Conservation (phyloP, 371 early-diverging fungal species). For the Coemansia sp. region DNA sequence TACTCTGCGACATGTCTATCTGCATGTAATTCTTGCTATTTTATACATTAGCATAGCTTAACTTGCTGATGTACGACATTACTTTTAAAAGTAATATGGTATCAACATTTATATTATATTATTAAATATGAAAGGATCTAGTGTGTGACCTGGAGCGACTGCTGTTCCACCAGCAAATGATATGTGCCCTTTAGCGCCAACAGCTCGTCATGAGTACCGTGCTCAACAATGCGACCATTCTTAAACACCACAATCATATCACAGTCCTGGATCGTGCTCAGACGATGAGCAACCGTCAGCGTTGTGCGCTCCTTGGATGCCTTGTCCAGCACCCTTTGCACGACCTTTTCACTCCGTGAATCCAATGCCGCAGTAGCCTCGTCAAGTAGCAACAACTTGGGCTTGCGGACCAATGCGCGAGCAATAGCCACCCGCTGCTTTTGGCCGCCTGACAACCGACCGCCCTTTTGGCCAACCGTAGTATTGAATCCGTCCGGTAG, state of each 20-base stretch:
- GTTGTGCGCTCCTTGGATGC: conserved; percentile 55
- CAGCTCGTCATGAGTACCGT: conserved; percentile 53
- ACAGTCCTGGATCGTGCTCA: conserved; percentile 50
- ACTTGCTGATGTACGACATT: no score
- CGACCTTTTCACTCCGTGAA: conserved; percentile 48
- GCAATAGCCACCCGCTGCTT: conserved; percentile 71
- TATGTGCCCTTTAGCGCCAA: conserved; percentile 46
- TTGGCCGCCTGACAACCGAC: conserved; percentile 79
- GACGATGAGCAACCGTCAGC: conserved; percentile 55
- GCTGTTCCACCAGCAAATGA: conserved; percentile 46
- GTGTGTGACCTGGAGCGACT: conserved; percentile 50
- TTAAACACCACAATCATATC: conserved; percentile 56
- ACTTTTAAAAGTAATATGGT: no score
- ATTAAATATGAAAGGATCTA: background rate
- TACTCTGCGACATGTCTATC: no score
- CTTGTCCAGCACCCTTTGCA: conserved; percentile 54
- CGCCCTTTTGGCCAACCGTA: conserved; percentile 69
- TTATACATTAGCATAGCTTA: no score
- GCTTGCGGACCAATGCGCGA: conserved; percentile 58
- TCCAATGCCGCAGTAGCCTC: conserved; percentile 58
- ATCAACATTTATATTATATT: background rate
- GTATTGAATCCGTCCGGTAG: conserved; percentile 71
- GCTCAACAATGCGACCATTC: conserved; percentile 52
- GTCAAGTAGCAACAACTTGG: conserved; percentile 54
- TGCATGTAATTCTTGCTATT: no score